Evolutionary conservation across 169 alveolate genomes (phyloP).

Genomic region (Theileria equi): DNA sequence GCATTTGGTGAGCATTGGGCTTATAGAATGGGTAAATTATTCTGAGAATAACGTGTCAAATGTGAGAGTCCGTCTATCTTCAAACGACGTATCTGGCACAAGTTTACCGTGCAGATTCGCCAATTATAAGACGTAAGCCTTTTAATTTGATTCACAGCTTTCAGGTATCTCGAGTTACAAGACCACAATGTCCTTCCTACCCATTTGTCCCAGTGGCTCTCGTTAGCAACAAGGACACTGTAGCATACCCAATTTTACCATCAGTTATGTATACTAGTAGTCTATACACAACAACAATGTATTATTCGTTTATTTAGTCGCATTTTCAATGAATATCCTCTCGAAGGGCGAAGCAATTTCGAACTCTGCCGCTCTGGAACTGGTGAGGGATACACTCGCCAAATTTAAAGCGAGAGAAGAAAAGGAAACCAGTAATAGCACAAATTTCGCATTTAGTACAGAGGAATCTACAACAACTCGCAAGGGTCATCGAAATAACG

Average conservation of each 20-base stretch:
- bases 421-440: background rate
- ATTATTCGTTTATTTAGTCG: background rate
- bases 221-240: conserved; percentile 35
- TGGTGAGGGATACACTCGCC: conserved; percentile 11
- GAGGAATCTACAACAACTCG: too few relatives aligned
- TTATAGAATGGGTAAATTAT: conserved; percentile 56
- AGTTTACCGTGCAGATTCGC: conserved; percentile 59
- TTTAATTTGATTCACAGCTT: background rate
- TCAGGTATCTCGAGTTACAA: conserved; percentile 50
- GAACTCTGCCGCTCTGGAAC: conserved; percentile 16
- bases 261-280: background rate
- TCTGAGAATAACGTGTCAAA: conserved; percentile 26
- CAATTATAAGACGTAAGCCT: conserved; percentile 28
- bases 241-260: background rate
- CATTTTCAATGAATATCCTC: conserved; percentile 42
- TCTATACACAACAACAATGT: background rate
- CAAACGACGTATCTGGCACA: conserved; percentile 33
- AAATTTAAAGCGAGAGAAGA: background rate
- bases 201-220: conserved; percentile 48
- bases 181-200: conserved; percentile 34
- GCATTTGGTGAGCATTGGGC: conserved; percentile 33
- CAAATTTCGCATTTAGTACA: too few relatives aligned
- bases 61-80: background rate
- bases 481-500: background rate
- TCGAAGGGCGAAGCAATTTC: conserved; percentile 56